Evolutionary conservation across 2,329 filamentous ascomycete genomes (phyloP).

Genomic region (Ophiosphaerella herpotricha): DNA sequence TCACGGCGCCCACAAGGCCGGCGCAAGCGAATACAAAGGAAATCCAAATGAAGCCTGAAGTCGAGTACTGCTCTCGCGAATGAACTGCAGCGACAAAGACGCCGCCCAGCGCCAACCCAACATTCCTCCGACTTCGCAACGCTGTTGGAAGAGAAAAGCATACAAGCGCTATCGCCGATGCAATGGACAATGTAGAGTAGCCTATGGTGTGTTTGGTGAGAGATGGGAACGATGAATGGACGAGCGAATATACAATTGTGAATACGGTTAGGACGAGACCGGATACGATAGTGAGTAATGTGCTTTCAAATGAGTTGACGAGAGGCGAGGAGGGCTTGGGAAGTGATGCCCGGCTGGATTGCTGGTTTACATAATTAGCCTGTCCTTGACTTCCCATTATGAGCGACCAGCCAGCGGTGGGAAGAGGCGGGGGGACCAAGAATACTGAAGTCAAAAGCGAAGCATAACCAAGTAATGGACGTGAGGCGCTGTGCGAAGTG

Average conservation of each 20-base stretch:
- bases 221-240: conserved; percentile 39
- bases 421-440: conserved; percentile 56
- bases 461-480: conserved; percentile 52
- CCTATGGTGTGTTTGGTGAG: conserved; percentile 40
- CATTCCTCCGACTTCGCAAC: conserved; percentile 45
- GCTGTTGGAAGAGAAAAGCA: conserved; percentile 49
- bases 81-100: conserved; percentile 29
- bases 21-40: conserved; percentile 30
- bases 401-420: conserved; percentile 39
- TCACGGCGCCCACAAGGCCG: conserved; percentile 45
- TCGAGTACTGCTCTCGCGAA: conserved; percentile 25
- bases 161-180: conserved; percentile 49
- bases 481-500: conserved; percentile 19
- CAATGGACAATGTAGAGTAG: conserved; percentile 49
- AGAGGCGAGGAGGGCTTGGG: conserved; percentile 43
- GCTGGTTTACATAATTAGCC: conserved; percentile 27
- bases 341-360: conserved; percentile 28
- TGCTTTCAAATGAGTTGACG: conserved; percentile 46
- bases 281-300: conserved; percentile 49
- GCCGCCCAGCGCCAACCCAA: conserved; percentile 38
- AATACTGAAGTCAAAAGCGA: conserved; percentile 54
- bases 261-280: conserved; percentile 45
- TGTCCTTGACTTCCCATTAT: conserved; percentile 28
- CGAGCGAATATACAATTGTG: conserved; percentile 43
- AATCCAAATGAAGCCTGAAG: conserved; percentile 15